A percentile compares a stretch with the other conserved stretches of the same genome.
These are phyloP conservation scores for Pseudomonodictys pantanalensis DNA, from an alignment of 495 filamentous ascomycete genomes.

Conservation along the genomic window DNA sequence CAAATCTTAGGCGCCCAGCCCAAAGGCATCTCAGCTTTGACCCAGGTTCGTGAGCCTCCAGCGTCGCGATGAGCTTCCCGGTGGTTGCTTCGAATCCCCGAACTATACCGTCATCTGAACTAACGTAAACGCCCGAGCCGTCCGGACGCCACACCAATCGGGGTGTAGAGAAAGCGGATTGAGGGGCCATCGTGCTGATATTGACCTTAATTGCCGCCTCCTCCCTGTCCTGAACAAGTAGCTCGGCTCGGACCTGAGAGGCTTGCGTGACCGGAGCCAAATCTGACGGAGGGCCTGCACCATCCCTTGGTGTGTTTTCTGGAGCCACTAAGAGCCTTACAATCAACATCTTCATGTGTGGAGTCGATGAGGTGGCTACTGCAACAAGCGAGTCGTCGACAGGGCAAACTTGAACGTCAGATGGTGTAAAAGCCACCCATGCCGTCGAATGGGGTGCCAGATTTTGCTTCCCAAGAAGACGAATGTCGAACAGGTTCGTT, in stretches of 20 bases:
- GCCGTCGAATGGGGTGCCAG: constrained; percentile 63
- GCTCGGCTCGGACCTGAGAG: constrained; percentile 49
- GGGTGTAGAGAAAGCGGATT: constrained; percentile 66
- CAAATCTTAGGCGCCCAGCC: constrained; percentile 53
- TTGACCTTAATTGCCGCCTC: constrained; percentile 59
- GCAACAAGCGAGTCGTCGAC: constrained; percentile 55
- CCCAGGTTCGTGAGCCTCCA: constrained; percentile 58
- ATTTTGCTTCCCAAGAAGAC: constrained; percentile 55
- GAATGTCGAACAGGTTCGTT: neutral
- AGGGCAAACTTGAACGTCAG: constrained; percentile 56
- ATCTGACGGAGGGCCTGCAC: neutral
- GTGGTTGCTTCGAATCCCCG: constrained; percentile 61
- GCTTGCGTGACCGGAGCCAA: constrained; percentile 43
- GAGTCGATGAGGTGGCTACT: constrained; percentile 59
- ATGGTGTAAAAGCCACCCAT: constrained; percentile 63
- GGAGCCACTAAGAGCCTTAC: constrained; percentile 57
- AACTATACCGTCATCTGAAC: constrained; percentile 65
- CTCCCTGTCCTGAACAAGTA: constrained; percentile 56
- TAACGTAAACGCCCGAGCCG: constrained; percentile 65
- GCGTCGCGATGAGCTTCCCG: constrained; percentile 53
- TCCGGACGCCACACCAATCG: constrained; percentile 63
- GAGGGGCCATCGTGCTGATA: constrained; percentile 61
- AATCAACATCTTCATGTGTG: constrained; percentile 66
- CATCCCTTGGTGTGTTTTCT: neutral
- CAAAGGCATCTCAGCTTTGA: constrained; percentile 65